phyloP scores from a whole-genome alignment of 495 filamentous ascomycete genomes.

The Neurospora sp. region DNA sequence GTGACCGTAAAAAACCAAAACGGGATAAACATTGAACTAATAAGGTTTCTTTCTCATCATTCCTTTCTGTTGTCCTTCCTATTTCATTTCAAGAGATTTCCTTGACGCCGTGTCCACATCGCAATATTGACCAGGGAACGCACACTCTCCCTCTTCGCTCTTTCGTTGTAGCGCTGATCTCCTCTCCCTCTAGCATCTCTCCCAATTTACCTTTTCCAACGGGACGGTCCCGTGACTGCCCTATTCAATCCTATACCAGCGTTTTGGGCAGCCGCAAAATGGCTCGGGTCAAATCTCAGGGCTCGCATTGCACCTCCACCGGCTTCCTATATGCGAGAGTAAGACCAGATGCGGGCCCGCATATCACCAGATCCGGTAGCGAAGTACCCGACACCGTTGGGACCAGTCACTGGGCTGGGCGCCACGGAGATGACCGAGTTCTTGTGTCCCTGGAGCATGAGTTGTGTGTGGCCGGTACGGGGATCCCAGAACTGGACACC shows the following conservation, averaged over 20 bases:
- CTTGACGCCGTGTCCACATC: neutral
- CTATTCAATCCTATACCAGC: neutral
- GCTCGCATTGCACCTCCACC: neutral
- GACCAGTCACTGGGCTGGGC: constrained; percentile 74
- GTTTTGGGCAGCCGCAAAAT: neutral
- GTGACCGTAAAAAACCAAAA: neutral
- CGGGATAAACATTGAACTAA: neutral
- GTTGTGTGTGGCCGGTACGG: constrained; percentile 72
- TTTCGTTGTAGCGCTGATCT: neutral
- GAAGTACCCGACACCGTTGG: constrained; percentile 59
- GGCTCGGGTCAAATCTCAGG: neutral
- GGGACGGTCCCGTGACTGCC: neutral
- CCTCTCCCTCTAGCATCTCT: neutral
- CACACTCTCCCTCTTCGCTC: neutral
- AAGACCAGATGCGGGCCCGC: constrained; percentile 85
- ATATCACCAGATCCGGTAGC: constrained; percentile 87
- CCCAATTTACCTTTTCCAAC: neutral
- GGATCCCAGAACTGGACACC: constrained; percentile 94
- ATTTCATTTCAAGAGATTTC: neutral
- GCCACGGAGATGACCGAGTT: constrained; percentile 89
- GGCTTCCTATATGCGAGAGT: constrained; percentile 23
- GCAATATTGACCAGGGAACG: neutral
- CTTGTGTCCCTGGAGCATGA: constrained; percentile 91
- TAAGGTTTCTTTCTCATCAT: neutral
- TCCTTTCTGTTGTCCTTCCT: neutral